Conservation (phyloP, 208 protist genomes). For the Leishmania aethiopica region DNA sequence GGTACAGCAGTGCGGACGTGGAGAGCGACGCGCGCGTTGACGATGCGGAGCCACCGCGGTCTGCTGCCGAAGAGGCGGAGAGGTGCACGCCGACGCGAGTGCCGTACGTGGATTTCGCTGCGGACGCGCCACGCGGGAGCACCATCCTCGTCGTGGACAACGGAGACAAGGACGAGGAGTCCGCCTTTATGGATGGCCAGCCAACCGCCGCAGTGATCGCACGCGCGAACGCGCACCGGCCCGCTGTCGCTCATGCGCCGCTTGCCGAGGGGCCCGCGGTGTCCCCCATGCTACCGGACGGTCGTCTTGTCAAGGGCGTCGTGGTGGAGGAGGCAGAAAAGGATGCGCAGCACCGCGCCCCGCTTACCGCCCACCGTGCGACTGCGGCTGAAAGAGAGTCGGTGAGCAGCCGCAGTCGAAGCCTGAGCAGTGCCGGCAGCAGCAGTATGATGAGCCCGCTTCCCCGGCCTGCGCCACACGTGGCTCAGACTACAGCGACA, state of each 20-base stretch:
- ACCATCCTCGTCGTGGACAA: slow-evolving; percentile 10
- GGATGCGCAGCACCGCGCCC: not conserved
- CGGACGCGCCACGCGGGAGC: not conserved
- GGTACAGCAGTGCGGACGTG: slow-evolving; percentile 15
- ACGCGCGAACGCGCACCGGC: not conserved
- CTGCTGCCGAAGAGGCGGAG: not conserved
- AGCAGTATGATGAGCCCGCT: slow-evolving; percentile 39
- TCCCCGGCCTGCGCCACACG: slow-evolving; percentile 23
- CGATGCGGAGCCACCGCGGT: not conserved
- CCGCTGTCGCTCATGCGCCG: not conserved
- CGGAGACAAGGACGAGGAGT: not conserved
- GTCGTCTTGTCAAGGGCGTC: not conserved
- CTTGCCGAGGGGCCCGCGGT: not conserved
- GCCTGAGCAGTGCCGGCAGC: not conserved
- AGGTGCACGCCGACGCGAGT: not conserved
- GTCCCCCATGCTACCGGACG: not conserved
- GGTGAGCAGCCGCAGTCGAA: not conserved
- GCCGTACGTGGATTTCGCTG: not conserved
- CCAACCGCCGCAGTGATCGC: not conserved
- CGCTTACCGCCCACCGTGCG: not conserved
- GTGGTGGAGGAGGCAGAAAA: slow-evolving; percentile 5
- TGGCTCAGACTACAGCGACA: not conserved
- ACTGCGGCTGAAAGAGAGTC: not conserved
- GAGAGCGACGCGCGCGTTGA: not conserved
- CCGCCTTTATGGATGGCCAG: too few relatives aligned